A percentile compares a stretch with the other conserved stretches of the same genome.
Conservation (phyloP, 2,329 filamentous ascomycete genomes). For the Fusarium circinatum region DNA sequence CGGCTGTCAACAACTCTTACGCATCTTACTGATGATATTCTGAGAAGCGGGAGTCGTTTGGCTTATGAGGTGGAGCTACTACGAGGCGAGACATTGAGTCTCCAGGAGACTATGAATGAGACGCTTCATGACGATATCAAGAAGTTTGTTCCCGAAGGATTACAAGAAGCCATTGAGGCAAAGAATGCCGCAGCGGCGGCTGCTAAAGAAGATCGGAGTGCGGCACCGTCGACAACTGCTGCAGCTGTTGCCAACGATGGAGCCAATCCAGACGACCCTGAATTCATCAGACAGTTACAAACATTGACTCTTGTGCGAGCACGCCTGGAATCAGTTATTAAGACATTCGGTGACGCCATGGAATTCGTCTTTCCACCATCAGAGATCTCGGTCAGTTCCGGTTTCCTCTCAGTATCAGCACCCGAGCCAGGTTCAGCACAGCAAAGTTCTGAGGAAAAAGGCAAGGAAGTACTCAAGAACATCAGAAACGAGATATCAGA, state of each 20-base stretch:
- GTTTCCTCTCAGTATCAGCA: constrained; percentile 89
- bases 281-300: constrained; percentile 80
- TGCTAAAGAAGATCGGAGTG: constrained; percentile 30
- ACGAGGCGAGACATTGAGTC: constrained; percentile 84
- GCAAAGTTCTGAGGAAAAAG: constrained; percentile 84
- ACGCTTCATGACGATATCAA: constrained; percentile 76
- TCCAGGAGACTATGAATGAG: constrained; percentile 82
- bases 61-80: constrained; percentile 95
- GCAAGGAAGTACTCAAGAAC: constrained; percentile 79
- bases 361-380: constrained; percentile 92
- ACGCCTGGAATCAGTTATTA: constrained; percentile 89
- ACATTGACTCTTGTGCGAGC: constrained; percentile 83
- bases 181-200: constrained; percentile 30
- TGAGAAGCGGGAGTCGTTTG: constrained; percentile 86
- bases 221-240: constrained; percentile 39
- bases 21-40: constrained; percentile 92
- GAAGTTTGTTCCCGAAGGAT: constrained; percentile 72
- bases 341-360: constrained; percentile 94
- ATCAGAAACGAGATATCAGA: constrained; percentile 77
- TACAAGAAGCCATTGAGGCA: constrained; percentile 48
- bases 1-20: constrained; percentile 84
- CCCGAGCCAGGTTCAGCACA: constrained; percentile 74
- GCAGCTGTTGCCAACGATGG: constrained; percentile 2
- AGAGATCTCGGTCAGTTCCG: constrained; percentile 83
- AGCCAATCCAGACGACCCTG: constrained; percentile 60